Percentiles rank a stretch among this genome's conserved stretches.
Conservation (phyloP, 176 grass and related monocot species). For the Musa acuminata region DNA sequence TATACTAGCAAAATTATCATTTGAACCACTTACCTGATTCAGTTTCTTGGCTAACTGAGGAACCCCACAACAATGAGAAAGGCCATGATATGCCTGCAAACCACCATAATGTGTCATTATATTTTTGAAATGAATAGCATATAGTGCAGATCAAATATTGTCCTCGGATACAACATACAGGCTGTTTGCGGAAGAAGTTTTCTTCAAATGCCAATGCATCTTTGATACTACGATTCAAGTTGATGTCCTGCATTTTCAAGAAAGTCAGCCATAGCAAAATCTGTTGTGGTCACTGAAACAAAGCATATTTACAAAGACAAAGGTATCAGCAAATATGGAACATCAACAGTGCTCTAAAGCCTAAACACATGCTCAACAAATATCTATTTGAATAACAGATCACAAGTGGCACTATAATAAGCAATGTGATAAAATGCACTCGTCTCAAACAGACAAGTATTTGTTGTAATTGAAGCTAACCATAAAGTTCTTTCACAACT, state of each 20-base stretch:
- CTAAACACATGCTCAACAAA: background rate
- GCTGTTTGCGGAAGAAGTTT: constrained; percentile 76
- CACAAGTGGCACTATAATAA: no score
- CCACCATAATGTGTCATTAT: background rate
- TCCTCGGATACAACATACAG: constrained; percentile 17
- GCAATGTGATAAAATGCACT: background rate
- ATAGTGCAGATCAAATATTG: background rate
- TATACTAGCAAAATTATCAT: constrained; percentile 8
- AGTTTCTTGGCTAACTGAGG: constrained; percentile 89
- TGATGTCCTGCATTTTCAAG: constrained; percentile 59
- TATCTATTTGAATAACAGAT: no score
- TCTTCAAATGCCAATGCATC: constrained; percentile 83
- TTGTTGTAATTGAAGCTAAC: background rate
- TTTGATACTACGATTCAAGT: constrained; percentile 82
- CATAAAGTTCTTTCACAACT: background rate
- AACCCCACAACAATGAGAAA: constrained; percentile 90
- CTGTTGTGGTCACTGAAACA: background rate
- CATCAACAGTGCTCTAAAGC: background rate
- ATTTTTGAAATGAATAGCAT: background rate
- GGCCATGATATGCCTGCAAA: constrained; percentile 78
- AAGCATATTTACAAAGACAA: background rate
- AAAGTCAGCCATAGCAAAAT: background rate
- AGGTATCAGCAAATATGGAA: background rate
- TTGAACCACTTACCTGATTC: constrained; percentile 49
- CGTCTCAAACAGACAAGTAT: background rate